Percentiles rank a stretch among this genome's conserved stretches.
Evolutionary conservation across 805 yeast genomes (phyloP).

Genomic region (Lachancea meyersii): DNA sequence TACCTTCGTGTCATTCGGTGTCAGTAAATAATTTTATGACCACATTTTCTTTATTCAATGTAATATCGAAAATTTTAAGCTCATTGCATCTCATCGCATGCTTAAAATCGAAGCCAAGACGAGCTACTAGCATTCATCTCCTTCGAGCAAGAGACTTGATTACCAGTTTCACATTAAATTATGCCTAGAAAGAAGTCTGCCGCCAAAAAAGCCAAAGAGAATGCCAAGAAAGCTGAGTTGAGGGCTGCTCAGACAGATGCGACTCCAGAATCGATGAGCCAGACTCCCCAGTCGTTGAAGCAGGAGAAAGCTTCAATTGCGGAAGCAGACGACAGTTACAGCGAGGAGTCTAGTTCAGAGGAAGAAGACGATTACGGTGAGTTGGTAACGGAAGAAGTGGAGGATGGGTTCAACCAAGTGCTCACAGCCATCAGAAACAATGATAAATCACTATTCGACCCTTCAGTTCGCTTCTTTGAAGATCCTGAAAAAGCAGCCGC

Average conservation of each 20-base stretch:
- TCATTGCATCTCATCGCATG: conserved; percentile 13
- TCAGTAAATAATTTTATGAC: background rate
- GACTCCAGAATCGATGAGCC: conserved; percentile 10
- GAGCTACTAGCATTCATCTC: background rate
- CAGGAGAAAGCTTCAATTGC: conserved; percentile 1
- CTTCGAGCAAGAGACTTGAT: background rate
- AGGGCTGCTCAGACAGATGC: conserved; percentile 16
- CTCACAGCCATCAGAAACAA: conserved; percentile 61
- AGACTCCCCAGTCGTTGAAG: background rate
- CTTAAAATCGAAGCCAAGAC: conserved; percentile 3
- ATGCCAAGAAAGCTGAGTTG: conserved; percentile 21
- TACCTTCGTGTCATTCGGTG: background rate
- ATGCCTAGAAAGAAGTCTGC: conserved; percentile 91
- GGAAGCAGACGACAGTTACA: conserved; percentile 23
- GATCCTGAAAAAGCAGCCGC: conserved; percentile 46
- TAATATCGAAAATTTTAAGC: conserved; percentile 11
- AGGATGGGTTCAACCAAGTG: conserved; percentile 68
- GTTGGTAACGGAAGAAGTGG: conserved; percentile 78
- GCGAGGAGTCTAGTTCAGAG: conserved; percentile 38
- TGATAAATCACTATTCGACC: conserved; percentile 60
- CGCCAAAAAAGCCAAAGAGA: conserved; percentile 59
- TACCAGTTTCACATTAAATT: background rate
- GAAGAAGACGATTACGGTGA: conserved; percentile 93
- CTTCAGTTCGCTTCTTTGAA: conserved; percentile 66
- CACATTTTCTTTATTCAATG: background rate